Evolutionary conservation across 106 monocot genomes (phyloP), one percentile per base, ranked within the genome.

Genomic region (Acorus calamus): DNA sequence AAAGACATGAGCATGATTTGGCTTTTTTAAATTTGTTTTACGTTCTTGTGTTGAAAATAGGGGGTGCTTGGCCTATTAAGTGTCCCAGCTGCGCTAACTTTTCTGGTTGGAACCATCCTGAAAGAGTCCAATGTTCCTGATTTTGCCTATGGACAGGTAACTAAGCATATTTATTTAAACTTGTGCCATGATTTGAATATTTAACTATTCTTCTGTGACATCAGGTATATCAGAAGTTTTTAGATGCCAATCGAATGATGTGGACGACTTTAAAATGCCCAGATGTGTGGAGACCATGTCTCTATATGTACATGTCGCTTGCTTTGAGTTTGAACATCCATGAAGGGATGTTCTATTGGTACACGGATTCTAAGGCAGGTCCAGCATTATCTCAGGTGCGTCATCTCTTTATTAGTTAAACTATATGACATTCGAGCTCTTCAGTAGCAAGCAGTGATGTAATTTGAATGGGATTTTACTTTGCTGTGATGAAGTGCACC

Each of bases 281-380:
- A 2, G 47, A 67, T 4, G 85, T 85, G 47, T 92, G 92, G 92
- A 83, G 77, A 67, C 87, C 92, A 2, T 79, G 79, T 2, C 53
- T 92, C 0, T 92, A 80, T 61, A 92, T 92, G 84, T 92, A 63
- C 54, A 11, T 82, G 13, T 92, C 87, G 5, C 41, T 92, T 59
- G 87, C 87, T 2, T 73, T 92, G 46, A 86, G 85, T 65, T 60
- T 86, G 54, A 86, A 78, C 66, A 86, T 78, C 3, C 78, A 81
- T 66, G 87, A 92, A 49, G 92, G 87, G 9, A 73, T 79, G 53
- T 92, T 92, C 65, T 92, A 92, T 50, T 92, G 87, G 92, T 86
- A 74, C 56, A 92, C 92, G 3, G 77, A 82, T 42, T 69, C 73
- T 11, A 72, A 76, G 64, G 84, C 81, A 50, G 87, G 87, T 13